phyloP scores from a whole-genome alignment of 2,329 filamentous ascomycete genomes.

The Macrophomina phaseolina region DNA sequence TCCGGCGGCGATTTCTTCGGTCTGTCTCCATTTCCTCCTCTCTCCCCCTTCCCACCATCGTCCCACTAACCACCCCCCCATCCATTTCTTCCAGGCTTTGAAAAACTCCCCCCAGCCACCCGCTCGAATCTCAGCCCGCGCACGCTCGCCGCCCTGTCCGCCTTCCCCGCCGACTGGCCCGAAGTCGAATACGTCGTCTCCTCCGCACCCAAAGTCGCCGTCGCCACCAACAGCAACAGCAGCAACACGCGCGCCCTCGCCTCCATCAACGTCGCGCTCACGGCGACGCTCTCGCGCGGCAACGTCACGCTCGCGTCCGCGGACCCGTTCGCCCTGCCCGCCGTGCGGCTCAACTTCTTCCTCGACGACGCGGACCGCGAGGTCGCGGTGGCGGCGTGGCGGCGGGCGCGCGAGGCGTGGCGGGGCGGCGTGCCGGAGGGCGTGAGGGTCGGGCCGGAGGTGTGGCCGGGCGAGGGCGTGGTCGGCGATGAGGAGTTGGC shows the following conservation, averaged over 20 bases:
- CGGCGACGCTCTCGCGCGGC: slow-evolving; percentile 38
- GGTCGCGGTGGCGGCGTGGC: slow-evolving; percentile 33
- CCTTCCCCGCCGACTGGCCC: slow-evolving; percentile 20
- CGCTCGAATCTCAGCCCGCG: not conserved
- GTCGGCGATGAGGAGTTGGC: not conserved
- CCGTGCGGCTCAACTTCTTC: slow-evolving; percentile 37
- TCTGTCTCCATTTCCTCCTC: not conserved
- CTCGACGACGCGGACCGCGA: slow-evolving; percentile 33
- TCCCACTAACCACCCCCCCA: not conserved
- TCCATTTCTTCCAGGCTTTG: not conserved
- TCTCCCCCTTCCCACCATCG: not conserved
- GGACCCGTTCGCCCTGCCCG: slow-evolving; percentile 33
- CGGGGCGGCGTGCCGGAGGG: not conserved
- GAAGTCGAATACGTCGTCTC: not conserved
- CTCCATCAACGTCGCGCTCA: slow-evolving; percentile 33
- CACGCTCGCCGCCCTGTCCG: not conserved
- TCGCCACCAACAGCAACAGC: slow-evolving; percentile 14
- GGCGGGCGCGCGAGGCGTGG: slow-evolving; percentile 31
- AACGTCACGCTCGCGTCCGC: slow-evolving; percentile 35
- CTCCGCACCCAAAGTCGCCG: not conserved
- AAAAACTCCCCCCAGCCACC: not conserved
- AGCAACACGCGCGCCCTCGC: slow-evolving; percentile 32
- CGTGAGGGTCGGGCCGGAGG: not conserved
- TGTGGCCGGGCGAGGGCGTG: not conserved
- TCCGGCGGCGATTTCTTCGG: not conserved